Evolutionary conservation across 179 eudicot species (phyloP).

Genomic region (Amaranthus tricolor): DNA sequence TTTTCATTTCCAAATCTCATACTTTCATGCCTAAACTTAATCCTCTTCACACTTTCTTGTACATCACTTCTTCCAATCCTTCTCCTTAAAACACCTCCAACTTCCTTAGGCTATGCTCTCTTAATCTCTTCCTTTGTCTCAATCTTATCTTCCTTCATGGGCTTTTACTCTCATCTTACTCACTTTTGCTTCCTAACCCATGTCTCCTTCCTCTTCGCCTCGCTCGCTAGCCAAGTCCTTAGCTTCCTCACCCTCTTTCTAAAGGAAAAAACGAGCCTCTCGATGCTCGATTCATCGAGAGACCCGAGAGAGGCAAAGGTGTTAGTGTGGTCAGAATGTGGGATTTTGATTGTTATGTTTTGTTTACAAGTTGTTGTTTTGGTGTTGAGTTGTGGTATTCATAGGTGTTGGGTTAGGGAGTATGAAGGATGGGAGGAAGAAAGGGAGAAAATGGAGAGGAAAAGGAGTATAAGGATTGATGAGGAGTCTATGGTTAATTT

Average conservation of each 20-base stretch:
- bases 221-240: slow-evolving; percentile 43
- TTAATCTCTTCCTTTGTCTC: slow-evolving; percentile 47
- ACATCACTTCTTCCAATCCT: slow-evolving; percentile 53
- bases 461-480: slow-evolving; percentile 42
- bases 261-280: slow-evolving; percentile 54
- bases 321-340: slow-evolving; percentile 61
- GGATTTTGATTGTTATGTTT: slow-evolving; percentile 63
- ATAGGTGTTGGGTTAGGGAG: slow-evolving; percentile 58
- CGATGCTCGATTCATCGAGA: slow-evolving; percentile 45
- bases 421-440: slow-evolving; percentile 53
- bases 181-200: slow-evolving; percentile 57
- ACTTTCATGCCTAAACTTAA: slow-evolving; percentile 51
- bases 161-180: slow-evolving; percentile 56
- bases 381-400: slow-evolving; percentile 49
- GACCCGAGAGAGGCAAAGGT: slow-evolving; percentile 62
- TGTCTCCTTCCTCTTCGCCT: slow-evolving; percentile 55
- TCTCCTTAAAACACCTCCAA: slow-evolving; percentile 55
- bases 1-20: slow-evolving; percentile 50
- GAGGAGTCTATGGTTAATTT: slow-evolving; percentile 46
- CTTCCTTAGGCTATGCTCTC: slow-evolving; percentile 54
- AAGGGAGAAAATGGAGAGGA: slow-evolving; percentile 37
- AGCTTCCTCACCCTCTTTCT: slow-evolving; percentile 48
- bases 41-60: slow-evolving; percentile 53
- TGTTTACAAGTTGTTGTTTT: slow-evolving; percentile 47
- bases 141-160: slow-evolving; percentile 53